phyloP scores from a whole-genome alignment of 768 basidiomycete genomes.

The Mrakia frigida region DNA sequence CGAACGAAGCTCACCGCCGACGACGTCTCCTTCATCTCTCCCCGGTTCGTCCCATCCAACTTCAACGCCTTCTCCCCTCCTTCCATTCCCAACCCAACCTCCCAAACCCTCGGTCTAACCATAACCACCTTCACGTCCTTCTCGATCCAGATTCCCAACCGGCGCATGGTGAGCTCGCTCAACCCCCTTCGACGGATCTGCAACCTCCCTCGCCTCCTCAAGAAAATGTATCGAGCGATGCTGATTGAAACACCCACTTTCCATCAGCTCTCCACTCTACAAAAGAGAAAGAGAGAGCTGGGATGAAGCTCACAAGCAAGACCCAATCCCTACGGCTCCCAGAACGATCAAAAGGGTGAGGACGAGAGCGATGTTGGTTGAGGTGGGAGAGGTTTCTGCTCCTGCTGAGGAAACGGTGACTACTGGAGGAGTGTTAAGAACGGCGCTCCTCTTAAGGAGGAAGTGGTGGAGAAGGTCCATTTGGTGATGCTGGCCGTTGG shows the following conservation, averaged over 20 bases:
- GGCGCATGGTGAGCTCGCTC: not conserved
- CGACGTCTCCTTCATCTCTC: not conserved
- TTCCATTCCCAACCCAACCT: not conserved
- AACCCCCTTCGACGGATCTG: not conserved
- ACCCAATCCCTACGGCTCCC: not conserved
- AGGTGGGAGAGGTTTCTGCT: not conserved
- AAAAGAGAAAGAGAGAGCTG: too few species aligned
- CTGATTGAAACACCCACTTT: not conserved
- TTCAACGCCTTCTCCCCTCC: not conserved
- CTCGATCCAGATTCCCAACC: not conserved
- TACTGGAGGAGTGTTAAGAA: not conserved
- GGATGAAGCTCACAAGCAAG: too few species aligned
- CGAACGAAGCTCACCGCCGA: not conserved
- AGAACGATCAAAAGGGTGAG: not conserved
- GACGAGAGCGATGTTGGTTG: not conserved
- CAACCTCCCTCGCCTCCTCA: not conserved
- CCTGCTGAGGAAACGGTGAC: not conserved
- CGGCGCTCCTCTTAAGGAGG: not conserved
- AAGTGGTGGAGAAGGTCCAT: too few species aligned
- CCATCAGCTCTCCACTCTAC: too few species aligned
- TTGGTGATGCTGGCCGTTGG: too few species aligned
- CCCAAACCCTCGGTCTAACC: not conserved
- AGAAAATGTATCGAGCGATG: not conserved
- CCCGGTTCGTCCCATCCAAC: not conserved
- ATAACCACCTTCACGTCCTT: not conserved